These are phyloP conservation scores for Fusarium decemcellulare DNA, from an alignment of 2,329 filamentous ascomycete genomes.

Conservation along the genomic window DNA sequence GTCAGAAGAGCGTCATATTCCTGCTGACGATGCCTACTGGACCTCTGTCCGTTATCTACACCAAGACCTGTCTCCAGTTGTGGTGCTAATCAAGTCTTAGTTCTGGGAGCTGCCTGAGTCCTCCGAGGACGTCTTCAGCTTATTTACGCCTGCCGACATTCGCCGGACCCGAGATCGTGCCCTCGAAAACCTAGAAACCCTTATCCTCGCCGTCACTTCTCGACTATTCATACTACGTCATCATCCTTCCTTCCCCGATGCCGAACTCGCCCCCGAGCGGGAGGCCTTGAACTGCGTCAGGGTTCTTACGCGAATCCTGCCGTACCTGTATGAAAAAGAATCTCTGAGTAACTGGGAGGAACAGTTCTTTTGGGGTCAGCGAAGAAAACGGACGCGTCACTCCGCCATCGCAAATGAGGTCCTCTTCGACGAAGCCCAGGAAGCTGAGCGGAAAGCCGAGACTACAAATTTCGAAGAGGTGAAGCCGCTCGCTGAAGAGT, in stretches of 20 bases:
- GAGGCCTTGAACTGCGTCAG: slow-evolving; percentile 97
- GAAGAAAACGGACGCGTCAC: slow-evolving; percentile 79
- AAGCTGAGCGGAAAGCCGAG: slow-evolving; percentile 61
- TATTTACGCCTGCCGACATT: slow-evolving; percentile 92
- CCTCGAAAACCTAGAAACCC: slow-evolving; percentile 89
- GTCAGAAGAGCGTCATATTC: slow-evolving; percentile 90
- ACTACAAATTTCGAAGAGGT: slow-evolving; percentile 81
- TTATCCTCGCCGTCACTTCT: slow-evolving; percentile 87
- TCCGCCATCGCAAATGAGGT: slow-evolving; percentile 79
- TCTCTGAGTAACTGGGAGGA: slow-evolving; percentile 89
- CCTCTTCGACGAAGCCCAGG: slow-evolving; percentile 83
- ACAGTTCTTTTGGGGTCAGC: slow-evolving; percentile 89
- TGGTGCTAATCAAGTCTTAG: slow-evolving; percentile 60
- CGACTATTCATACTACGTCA: slow-evolving; percentile 86
- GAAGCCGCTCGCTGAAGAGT: slow-evolving; percentile 91
- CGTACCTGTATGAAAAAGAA: slow-evolving; percentile 93
- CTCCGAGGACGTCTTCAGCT: slow-evolving; percentile 94
- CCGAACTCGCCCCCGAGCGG: slow-evolving; percentile 84
- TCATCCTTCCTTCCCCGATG: slow-evolving; percentile 91
- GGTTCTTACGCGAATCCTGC: slow-evolving; percentile 88
- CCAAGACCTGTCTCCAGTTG: slow-evolving; percentile 10
- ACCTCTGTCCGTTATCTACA: slow-evolving; percentile 76
- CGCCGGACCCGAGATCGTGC: slow-evolving; percentile 89
- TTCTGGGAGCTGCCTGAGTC: slow-evolving; percentile 99
- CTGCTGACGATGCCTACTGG: slow-evolving; percentile 93